Base-by-base conservation (phyloP, 345 rosid species). In the Anacardium occidentale region DNA sequence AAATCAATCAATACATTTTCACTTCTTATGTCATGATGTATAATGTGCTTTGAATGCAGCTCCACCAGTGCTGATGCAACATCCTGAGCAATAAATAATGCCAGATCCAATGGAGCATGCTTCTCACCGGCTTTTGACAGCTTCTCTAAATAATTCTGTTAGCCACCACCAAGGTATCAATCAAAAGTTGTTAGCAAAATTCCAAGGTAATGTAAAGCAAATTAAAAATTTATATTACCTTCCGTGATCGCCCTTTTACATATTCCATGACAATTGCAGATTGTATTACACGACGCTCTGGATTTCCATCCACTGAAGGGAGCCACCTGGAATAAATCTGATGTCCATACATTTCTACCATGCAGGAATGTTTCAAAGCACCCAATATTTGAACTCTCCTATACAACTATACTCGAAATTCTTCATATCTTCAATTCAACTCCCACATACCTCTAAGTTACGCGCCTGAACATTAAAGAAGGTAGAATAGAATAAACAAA, bases 11-110 rank as follows among this genome's bases (percentile, higher is more conserved):
- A 76, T 69, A 95, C 77, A 48, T 95, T 95, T 80, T 92, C 98
- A 77, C 99, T 95, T 81, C 91, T 95, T 56, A 95, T 81, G 81
- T 95, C 99, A 14, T 97, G 98, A 79, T 95, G 99, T 72, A 95
- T 91, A 50, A 95, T 84, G 70, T 91, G 94, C 82, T 85, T 92
- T 1, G 94, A 83, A 71, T 95, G 98, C 70, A 95, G 81, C 87
- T 91, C 96, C 67, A 58, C 66, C 80, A 95, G 75, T 22, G 99
- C 99, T 73, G 83, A 82, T 6, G 92, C 94, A 66, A 95, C 82
- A 80, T 86, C 94, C 74, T 80, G 79, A 65, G 98, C 97, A 78
- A 91, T 88, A 64, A 78, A 78, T 70, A 95, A 77, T 21, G 90
- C 87, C 72, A 92, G 75, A 54, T 88, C 84, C 77, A 88, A 53